phyloP scores from a whole-genome alignment of 495 filamentous ascomycete genomes.

The Apodospora peruviana region DNA sequence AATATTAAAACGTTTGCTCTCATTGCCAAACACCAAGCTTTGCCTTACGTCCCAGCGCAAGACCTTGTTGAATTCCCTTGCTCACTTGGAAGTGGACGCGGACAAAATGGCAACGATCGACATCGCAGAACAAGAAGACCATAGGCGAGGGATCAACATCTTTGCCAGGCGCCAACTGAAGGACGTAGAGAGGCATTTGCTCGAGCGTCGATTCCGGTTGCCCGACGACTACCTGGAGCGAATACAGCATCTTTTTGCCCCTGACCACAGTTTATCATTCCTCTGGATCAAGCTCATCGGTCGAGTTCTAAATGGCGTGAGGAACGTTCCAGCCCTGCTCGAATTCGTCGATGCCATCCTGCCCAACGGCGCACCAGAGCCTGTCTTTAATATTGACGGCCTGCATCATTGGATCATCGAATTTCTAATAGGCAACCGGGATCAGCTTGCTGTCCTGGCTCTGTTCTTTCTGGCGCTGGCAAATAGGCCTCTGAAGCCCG shows the following conservation, averaged over 20 bases:
- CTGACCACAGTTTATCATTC: background rate
- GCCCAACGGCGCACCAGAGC: background rate
- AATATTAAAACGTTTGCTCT: background rate
- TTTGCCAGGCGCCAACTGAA: constrained; percentile 2
- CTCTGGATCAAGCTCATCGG: constrained; percentile 4
- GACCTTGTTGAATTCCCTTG: background rate
- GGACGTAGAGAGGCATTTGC: constrained; percentile 1
- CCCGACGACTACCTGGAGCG: constrained; percentile 4
- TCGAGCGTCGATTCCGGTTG: constrained; percentile 1
- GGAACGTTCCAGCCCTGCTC: constrained; percentile 1
- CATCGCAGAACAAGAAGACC: background rate
- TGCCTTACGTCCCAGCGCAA: constrained; percentile 2
- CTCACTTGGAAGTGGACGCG: background rate
- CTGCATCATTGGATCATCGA: constrained; percentile 5
- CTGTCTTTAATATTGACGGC: background rate
- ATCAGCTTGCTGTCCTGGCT: constrained; percentile 2
- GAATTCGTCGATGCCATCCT: background rate
- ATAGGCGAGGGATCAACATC: background rate
- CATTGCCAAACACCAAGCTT: constrained; percentile 3
- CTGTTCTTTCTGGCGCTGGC: constrained; percentile 3
- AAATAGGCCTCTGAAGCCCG: constrained; percentile 1
- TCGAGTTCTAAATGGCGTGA: background rate
- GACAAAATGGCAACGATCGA: background rate
- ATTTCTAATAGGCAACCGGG: constrained; percentile 2
- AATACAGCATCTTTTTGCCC: constrained; percentile 1